Evolutionary conservation across 805 yeast genomes (phyloP), one percentile per base, ranked within the genome.

Genomic region (Candida bentonensis): DNA sequence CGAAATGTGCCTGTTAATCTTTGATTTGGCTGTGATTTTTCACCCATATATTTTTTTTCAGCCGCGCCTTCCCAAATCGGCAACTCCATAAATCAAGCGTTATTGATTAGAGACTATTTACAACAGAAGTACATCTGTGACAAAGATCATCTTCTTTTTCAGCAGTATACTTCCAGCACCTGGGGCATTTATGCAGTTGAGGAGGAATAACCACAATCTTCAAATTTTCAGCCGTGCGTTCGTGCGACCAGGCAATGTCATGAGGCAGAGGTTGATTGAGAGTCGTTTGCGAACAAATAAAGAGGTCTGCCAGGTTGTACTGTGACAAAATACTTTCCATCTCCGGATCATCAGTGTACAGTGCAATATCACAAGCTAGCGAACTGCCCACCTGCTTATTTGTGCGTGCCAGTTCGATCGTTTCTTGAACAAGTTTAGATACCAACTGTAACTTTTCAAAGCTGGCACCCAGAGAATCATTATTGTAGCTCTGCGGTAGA

Each of bases 151-250:
- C 75, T 27, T 70, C 76, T 0, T 49, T 52, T 0, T 55, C 60
- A 0, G 94, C 66, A 4, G 73, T 74, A 56, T 64, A 78, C 55
- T 84, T 84, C 98, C 98, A 92, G 63, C 98, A 92, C 58, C 98
- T 73, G 4, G 95, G 95, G 59, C 98, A 92, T 55, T 87, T 87
- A 43, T 64, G 63, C 1, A 65, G 55, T 0, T 58, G 46, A 0
- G 86, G 71, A 3, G 68, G 66, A 4, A 67, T 61, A 2, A 81
- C 70, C 2, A 58, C 49, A 3, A 74, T 53, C 1, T 51, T 51
- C 4, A 68, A 45, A 2, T 43, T 56, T 5, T 52, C 53, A 2
- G 59, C 66, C 4, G 53, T 60, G 2, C 69, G 49, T 2, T 60
- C 48, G 43, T 52, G 53, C 59, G 60, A 15, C 65, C 63, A 62